Evolutionary conservation across 2,329 filamentous ascomycete species (phyloP), one percentile per base, ranked within the genome.

Genomic region (Rhynchosporium agropyri): DNA sequence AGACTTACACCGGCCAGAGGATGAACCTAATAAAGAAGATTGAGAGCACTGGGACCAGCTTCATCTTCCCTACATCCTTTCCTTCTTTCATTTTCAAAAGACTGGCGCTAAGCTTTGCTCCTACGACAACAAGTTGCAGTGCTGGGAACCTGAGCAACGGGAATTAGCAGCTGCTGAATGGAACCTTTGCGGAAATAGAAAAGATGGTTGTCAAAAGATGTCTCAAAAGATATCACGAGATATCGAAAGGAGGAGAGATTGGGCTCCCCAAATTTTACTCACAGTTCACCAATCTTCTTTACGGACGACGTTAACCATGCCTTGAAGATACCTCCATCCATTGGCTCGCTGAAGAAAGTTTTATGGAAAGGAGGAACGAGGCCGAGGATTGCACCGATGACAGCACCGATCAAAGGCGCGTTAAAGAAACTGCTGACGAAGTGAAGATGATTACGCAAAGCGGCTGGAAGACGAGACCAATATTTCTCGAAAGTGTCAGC

Each of bases 271-370:
- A 20, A 20, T 20, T 20, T 20, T 20, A 20, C 20, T 20, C 20
- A 20, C 0, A 89, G 77, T 1, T 81, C 79, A 4, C 87, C 86
- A 20, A 89, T 78, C 63, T 86, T 88, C 67, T 84, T 80, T 28
- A 89, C 75, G 0, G 83, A 82, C 0, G 80, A 77, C 0, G 86
- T 89, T 45, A 90, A 75, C 87, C 86, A 89, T 0, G 85, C 85
- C 42, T 83, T 86, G 68, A 89, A 81, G 65, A 86, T 82, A 2
- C 87, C 86, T 12, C 86, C 87, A 4, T 87, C 75, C 9, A 81
- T 73, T 8, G 79, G 79, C 7, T 79, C 74, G 58, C 76, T 79
- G 76, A 89, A 89, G 74, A 90, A 89, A 1, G 83, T 80, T 7
- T 74, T 75, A 68, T 89, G 86, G 1, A 89, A 76, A 0, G 79